These are phyloP conservation scores for Micractinium conductrix DNA, from an alignment of 139 green algal genomes.

Conservation along the genomic window DNA sequence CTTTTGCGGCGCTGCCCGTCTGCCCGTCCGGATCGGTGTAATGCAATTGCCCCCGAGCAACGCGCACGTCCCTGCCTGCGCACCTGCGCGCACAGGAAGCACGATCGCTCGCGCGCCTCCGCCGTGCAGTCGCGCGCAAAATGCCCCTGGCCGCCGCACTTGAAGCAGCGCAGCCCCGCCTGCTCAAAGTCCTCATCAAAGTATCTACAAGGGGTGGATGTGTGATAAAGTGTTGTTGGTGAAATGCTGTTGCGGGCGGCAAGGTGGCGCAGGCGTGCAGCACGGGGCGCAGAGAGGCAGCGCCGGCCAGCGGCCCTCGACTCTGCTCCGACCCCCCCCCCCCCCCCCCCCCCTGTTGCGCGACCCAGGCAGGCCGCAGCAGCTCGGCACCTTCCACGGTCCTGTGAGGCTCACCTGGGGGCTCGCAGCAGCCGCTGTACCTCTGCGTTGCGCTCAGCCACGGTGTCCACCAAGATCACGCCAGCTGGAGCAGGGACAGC, in stretches of 20 bases:
- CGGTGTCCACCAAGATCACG: slow-evolving; percentile 28
- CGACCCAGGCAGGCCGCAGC: too few relatives aligned
- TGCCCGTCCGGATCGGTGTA: too few relatives aligned
- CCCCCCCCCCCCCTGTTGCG: background rate
- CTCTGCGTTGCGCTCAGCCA: slow-evolving; percentile 15
- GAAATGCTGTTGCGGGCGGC: too few relatives aligned
- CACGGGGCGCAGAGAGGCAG: too few relatives aligned
- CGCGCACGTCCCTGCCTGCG: too few relatives aligned
- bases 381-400: too few relatives aligned
- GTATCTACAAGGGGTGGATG: slow-evolving; percentile 45
- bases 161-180: slow-evolving; percentile 56
- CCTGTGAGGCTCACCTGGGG: slow-evolving; percentile 30
- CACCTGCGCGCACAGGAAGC: slow-evolving; percentile 76
- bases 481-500: background rate
- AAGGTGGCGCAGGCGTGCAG: too few relatives aligned
- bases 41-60: too few relatives aligned
- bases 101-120: slow-evolving; percentile 51
- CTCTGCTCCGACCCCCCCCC: background rate
- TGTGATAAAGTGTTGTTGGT: too few relatives aligned
- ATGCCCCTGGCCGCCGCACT: slow-evolving; percentile 61
- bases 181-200: slow-evolving; percentile 67
- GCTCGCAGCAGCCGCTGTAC: slow-evolving; percentile 35
- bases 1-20: too few relatives aligned
- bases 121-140: slow-evolving; percentile 58
- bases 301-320: too few relatives aligned